Conservation (phyloP, 768 basidiomycete species). For the Grammothele lineata region DNA sequence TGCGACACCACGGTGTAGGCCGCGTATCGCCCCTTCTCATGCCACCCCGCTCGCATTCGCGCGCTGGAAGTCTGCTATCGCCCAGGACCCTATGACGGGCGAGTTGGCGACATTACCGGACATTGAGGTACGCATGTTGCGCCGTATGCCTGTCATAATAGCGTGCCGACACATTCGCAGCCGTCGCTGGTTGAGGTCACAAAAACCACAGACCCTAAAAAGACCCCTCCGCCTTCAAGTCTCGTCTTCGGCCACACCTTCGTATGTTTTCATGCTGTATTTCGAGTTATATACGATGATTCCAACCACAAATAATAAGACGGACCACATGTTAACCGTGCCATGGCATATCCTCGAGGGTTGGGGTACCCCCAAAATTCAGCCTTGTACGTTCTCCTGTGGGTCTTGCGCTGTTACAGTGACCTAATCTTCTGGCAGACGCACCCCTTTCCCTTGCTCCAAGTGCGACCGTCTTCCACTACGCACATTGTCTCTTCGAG, state of each 20-base stretch:
- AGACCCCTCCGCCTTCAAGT: constrained; percentile 57
- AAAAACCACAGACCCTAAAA: constrained; percentile 48
- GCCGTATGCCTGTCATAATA: background rate
- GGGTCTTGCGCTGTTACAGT: background rate
- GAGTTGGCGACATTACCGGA: constrained; percentile 43
- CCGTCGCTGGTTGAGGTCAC: constrained; percentile 47
- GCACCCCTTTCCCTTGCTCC: constrained; percentile 73
- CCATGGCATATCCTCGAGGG: constrained; percentile 68
- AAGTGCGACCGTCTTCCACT: constrained; percentile 83
- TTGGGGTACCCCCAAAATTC: constrained; percentile 81
- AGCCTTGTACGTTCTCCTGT: constrained; percentile 59
- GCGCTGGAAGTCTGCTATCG: constrained; percentile 13
- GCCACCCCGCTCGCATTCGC: constrained; percentile 5
- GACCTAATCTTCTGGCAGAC: constrained; percentile 33
- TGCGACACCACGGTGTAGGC: background rate
- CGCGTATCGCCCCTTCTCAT: constrained; percentile 5
- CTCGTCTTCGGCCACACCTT: constrained; percentile 87
- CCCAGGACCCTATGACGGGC: constrained; percentile 45
- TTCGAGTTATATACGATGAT: background rate
- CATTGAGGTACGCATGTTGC: constrained; percentile 42
- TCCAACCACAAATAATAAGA: constrained; percentile 36
- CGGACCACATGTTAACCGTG: constrained; percentile 82
- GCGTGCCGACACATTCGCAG: constrained; percentile 29
- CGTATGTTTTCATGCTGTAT: constrained; percentile 35
- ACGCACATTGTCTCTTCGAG: constrained; percentile 89